Base-by-base conservation (phyloP, 768 basidiomycete species). In the Macrolepiota fuliginosa region DNA sequence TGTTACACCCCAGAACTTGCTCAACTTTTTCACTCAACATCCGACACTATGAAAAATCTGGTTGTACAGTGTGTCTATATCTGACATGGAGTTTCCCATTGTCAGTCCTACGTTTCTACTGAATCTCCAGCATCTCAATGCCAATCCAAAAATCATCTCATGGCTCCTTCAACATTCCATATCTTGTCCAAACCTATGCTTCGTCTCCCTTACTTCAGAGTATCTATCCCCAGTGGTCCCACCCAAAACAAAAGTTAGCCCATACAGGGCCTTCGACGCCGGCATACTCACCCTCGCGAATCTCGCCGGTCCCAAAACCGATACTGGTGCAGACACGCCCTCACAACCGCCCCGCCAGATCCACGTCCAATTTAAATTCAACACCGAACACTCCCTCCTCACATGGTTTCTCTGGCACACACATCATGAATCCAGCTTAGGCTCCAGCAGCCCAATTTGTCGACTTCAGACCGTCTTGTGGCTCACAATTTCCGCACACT, bases 341-440 rank as follows among this genome's bases (percentile, higher is more conserved):
- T 17, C 42, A 46, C 9, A 29, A 9, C 11, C 3, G 46, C n/a
- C 46, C 56, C 29, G 29, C 29, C 29, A 32, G 3, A 15, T 58
- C 12, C 13, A 51, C 12, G 7, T 58, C 19, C 32, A 58, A 50
- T 36, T 58, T 22, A 49, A 58, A 49, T 50, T 58, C 47, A 58
- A 47, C 56, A 58, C 56, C 12, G 56, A 58, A 50, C 2, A 3
- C 10, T 4, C 2, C 25, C 35, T 58, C 6, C n/a, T 11, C 35
- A 19, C 15, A 17, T 58, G 45, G 46, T 36, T 58, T 29, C 45
- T 50, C 29, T 12, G 12, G 25, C 56, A 49, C 22, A n/a, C 11
- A 32, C 29, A 32, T 3, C 29, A 32, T 32, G 29, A 32, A 7
- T 32, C 29, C 7, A 32, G 3, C 7, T 32, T 7, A 32, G 29